These are phyloP conservation scores for Pyrrhoderma lamaoense DNA, from an alignment of 1,284 basidiomycete species.

Conservation along the genomic window DNA sequence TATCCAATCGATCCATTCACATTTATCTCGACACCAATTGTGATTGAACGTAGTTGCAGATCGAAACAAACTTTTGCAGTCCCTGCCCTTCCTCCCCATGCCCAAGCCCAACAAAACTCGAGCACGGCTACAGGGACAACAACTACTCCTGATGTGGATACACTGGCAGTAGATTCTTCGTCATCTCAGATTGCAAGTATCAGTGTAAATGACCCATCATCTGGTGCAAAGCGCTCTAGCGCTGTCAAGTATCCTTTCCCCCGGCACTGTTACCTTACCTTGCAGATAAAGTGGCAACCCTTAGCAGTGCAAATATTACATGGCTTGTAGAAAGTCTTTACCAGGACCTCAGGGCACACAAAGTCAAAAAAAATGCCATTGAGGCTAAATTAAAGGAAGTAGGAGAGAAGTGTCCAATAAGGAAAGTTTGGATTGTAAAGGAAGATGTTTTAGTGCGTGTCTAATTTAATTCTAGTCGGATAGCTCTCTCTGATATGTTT, in stretches of 20 bases:
- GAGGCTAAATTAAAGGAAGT: conserved; percentile 73
- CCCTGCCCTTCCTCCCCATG: conserved; percentile 32
- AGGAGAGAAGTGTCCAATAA: conserved; percentile 60
- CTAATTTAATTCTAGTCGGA: background rate
- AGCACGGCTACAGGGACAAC: background rate
- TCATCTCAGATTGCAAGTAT: background rate
- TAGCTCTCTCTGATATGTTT: background rate
- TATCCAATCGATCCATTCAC: conserved; percentile 73
- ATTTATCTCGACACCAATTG: conserved; percentile 48
- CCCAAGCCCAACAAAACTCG: conserved; percentile 4
- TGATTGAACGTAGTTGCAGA: conserved; percentile 22
- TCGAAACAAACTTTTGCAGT: conserved; percentile 28
- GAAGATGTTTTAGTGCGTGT: conserved; percentile 30
- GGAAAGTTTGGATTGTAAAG: conserved; percentile 65
- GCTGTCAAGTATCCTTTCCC: conserved; percentile 57
- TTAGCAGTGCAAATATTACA: conserved; percentile 51
- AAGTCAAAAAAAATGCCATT: conserved; percentile 75
- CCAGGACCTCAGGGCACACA: conserved; percentile 54
- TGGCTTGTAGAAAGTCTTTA: conserved; percentile 67
- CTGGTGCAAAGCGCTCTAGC: too few relatives aligned
- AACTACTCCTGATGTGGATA: background rate
- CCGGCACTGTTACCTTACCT: conserved; percentile 53
- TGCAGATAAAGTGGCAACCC: conserved; percentile 46
- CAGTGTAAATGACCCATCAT: too few relatives aligned
- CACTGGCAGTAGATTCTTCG: background rate